Base-by-base conservation (phyloP, 2,329 filamentous ascomycete species). In the Xylariaceae sp. region DNA sequence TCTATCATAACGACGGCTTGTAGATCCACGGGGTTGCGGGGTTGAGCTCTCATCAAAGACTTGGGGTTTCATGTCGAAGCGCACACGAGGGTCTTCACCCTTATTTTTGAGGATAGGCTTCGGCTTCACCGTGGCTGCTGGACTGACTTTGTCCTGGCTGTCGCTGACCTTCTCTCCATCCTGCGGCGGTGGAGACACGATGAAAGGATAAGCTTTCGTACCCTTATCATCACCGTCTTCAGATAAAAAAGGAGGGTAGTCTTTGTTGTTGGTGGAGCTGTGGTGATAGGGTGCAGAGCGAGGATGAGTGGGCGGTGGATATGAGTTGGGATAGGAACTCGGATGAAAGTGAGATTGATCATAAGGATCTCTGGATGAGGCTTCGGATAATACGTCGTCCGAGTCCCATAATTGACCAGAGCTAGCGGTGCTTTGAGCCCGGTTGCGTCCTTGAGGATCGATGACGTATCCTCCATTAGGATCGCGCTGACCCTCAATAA, bases 91-190 rank as follows among this genome's bases (percentile, higher is more conserved):
- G 48, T 81, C 75, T 37, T 74, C 73, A 48, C 79, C 78, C 54
- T 71, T 74, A 58, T 82, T 82, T 66, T 82, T 82, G 16, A 82
- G 66, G n/a, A 82, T 82, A 5, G 77, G 73, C 55, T 80, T 81
- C 2, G 78, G 79, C 45, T 57, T 62, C 0, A 68, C 64, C 2
- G 64, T 69, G 22, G 66, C 56, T 1, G 68, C 62, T 1, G 67
- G 65, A 2, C 60, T 62, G 5, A 59, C 51, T 45, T 59, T 62
- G 12, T 44, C 45, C n/a, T 32, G 34, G 7, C 29, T 16, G 8
- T 45, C 47, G 4, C 42, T 34, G n/a, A 50, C 52, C 38, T 42
- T 49, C 2, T 32, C 23, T n/a, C n/a, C n/a, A n/a, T 54, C 50
- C 37, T 54, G 49, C 7, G 48, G 53, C 1, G 64, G 68, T 6